Base-by-base conservation (phyloP, 768 basidiomycete genomes). In the Pleurotus pulmonarius region DNA sequence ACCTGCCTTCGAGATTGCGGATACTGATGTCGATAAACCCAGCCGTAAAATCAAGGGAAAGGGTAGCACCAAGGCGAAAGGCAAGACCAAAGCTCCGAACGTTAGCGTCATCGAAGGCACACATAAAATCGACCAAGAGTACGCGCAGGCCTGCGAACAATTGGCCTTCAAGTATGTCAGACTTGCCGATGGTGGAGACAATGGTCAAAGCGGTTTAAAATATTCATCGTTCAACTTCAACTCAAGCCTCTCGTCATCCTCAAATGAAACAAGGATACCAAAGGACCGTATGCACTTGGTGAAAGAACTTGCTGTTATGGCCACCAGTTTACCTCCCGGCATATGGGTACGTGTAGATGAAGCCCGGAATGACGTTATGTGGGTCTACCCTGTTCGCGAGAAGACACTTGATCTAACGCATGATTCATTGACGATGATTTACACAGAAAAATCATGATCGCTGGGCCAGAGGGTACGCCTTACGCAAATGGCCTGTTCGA, bases 321-420 rank as follows among this genome's bases (percentile, higher is more conserved):
- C 80, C 4, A 83, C 82, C 7, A 75, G 75, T 53, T 70, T 83
- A n/a, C 83, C 82, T 49, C 72, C 76, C 1, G 82, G 82, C 5
- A 73, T 83, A 4, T 83, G 79, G 78, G 77, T 83, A 25, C 72
- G 81, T 34, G 79, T 80, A 5, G 81, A 85, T 61, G 82, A 85
- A 61, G 74, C 79, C 26, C 72, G 83, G 47, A 80, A 82, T 64
- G 82, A 84, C 61, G 79, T 71, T 1, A 74, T 83, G 82, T 82
- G 62, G 58, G 81, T 61, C 26, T 57, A 34, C 25, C 13, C 46
- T 16, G 44, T 18, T 56, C 58, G 26, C 53, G 34, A 47, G n/a
- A 48, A 37, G 46, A 9, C 25, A 48, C 54, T 13, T 46, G 49
- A 48, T 57, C 53, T 64, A 56, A 58, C 45, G 49, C 29, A 34